Evolutionary conservation across 1,284 basidiomycete genomes (phyloP).

Genomic region (Porodaedalea pini): DNA sequence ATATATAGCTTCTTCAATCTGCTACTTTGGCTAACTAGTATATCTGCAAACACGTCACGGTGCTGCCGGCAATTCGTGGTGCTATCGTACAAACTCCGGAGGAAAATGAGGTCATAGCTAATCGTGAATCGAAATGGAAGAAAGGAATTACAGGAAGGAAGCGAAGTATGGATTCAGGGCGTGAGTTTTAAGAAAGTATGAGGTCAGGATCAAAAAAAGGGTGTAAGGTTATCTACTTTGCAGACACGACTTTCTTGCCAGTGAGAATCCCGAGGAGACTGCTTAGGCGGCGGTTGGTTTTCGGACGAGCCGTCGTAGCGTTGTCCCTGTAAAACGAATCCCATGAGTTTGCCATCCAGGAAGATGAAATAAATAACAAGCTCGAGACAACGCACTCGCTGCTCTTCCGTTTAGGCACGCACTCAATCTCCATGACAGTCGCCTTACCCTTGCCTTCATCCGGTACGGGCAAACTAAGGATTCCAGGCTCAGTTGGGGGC

Average conservation of each 20-base stretch:
- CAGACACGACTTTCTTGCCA: conserved; percentile 2
- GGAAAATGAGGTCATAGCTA: conserved; percentile 4
- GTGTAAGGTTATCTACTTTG: conserved; percentile 11
- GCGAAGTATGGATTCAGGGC: not conserved
- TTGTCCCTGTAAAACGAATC: not conserved
- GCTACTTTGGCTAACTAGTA: not conserved
- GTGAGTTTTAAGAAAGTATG: not conserved
- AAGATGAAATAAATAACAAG: not conserved
- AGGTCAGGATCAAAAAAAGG: too few relatives aligned
- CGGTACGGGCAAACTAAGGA: not conserved
- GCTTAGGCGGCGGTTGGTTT: conserved; percentile 12
- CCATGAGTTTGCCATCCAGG: not conserved
- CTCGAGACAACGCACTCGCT: conserved; percentile 1
- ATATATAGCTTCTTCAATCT: not conserved
- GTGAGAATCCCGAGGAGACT: conserved; percentile 15
- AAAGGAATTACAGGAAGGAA: not conserved
- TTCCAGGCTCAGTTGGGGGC: not conserved
- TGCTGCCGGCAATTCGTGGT: not conserved
- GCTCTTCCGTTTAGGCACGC: not conserved
- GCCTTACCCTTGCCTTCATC: conserved; percentile 11
- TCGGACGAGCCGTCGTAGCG: conserved; percentile 6
- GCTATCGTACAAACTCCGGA: conserved; percentile 8
- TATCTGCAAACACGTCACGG: too few relatives aligned
- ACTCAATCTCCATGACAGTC: conserved; percentile 7
- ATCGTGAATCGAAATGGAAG: not conserved